A percentile compares a stretch with the other conserved stretches of the same genome.
Evolutionary conservation across 2,329 filamentous ascomycete species (phyloP).

Genomic region (Ampelomyces quisqualis): DNA sequence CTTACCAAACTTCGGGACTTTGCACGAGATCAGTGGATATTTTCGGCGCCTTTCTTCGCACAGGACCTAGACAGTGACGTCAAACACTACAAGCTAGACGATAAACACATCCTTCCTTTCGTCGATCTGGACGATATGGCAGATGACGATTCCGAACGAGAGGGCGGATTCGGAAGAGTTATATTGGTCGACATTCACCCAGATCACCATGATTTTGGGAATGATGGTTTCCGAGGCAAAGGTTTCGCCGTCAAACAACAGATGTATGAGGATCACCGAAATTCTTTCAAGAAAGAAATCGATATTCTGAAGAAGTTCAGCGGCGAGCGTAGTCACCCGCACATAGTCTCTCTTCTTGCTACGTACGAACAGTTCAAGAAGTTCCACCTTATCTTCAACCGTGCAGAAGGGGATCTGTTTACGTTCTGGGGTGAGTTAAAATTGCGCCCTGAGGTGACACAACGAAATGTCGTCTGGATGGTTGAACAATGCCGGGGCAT

Average conservation of each 20-base stretch:
- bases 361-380: constrained; percentile 20
- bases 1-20: constrained; percentile 9
- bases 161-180: constrained; percentile 14
- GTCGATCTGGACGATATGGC: background rate
- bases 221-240: background rate
- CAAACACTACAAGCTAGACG: constrained; percentile 15
- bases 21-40: constrained; percentile 15
- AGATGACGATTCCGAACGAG: background rate
- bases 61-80: constrained; percentile 4
- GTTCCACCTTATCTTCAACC: constrained; percentile 19
- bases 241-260: constrained; percentile 22
- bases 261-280: constrained; percentile 2
- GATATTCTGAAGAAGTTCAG: constrained; percentile 16
- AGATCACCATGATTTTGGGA: constrained; percentile 17
- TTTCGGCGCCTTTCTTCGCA: constrained; percentile 18
- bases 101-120: constrained; percentile 19
- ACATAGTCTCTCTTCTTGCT: constrained; percentile 19
- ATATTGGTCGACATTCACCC: constrained; percentile 16
- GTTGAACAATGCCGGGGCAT: constrained; percentile 18
- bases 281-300: constrained; percentile 12
- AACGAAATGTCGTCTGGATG: constrained; percentile 11
- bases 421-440: constrained; percentile 10
- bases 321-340: constrained; percentile 8
- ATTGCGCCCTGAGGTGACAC: background rate
- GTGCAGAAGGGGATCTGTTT: constrained; percentile 18